These are phyloP conservation scores for Suillus hirtellus DNA, from an alignment of 768 basidiomycete species.

Conservation along the genomic window DNA sequence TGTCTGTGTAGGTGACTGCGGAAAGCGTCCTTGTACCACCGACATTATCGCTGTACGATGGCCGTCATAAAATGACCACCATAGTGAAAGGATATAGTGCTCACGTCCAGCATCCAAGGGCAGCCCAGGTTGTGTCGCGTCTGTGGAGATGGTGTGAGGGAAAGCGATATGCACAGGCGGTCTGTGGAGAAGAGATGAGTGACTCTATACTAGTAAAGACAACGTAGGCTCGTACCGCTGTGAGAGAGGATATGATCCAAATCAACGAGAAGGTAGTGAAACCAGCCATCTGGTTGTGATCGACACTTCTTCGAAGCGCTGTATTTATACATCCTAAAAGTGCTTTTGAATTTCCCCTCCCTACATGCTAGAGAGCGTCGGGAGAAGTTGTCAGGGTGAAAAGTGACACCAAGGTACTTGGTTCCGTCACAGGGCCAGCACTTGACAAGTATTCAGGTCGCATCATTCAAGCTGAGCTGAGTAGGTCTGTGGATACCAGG, in stretches of 20 bases:
- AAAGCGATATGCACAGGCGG: neutral
- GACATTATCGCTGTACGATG: constrained; percentile 46
- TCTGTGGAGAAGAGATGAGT: neutral
- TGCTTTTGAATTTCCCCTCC: neutral
- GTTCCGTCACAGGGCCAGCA: neutral
- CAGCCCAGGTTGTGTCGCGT: constrained; percentile 51
- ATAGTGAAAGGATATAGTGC: constrained; percentile 21
- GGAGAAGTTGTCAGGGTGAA: neutral
- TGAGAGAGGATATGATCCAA: neutral
- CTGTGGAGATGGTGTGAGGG: constrained; percentile 12
- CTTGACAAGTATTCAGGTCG: neutral
- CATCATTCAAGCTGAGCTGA: neutral
- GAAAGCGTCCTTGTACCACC: constrained; percentile 58
- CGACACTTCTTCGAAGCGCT: too few relatives aligned
- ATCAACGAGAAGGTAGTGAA: constrained; percentile 3
- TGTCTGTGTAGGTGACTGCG: constrained; percentile 44
- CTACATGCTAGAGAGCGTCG: neutral
- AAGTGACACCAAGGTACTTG: constrained; percentile 3
- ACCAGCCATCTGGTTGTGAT: constrained; percentile 1
- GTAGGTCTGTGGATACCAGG: neutral
- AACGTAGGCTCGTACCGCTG: neutral
- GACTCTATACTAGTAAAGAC: neutral
- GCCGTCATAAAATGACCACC: constrained; percentile 9
- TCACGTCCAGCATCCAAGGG: constrained; percentile 64
- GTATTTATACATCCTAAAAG: neutral